Base-by-base conservation (phyloP, 768 basidiomycete genomes). In the Pleurotus ostreatus region DNA sequence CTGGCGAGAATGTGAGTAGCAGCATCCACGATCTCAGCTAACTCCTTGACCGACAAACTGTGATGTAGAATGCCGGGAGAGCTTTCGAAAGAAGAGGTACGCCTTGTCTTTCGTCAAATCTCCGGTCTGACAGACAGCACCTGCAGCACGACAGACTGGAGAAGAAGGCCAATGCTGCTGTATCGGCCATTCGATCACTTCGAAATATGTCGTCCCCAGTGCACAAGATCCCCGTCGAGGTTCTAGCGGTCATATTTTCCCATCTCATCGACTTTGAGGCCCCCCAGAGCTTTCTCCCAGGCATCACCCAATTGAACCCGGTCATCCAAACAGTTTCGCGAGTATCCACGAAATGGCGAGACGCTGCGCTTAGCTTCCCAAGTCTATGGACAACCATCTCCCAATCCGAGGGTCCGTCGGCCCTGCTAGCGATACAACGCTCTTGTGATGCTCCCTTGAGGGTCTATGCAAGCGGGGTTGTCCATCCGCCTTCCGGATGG, bases 181-280 rank as follows among this genome's bases (percentile, higher is more conserved):
- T 53, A 41, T 53, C 51, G 2, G 20, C 51, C 23, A 53, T 53
- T 22, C 37, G 51, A n/a, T 53, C 51, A 12, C 51, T 53, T 2
- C 51, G 51, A 18, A 53, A 53, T 22, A 53, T 53, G 51, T 53
- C 51, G 39, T 53, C 51, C 11, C 51, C 51, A 5, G 16, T 53
- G 15, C 39, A 53, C 41, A 34, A 53, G 41, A 38, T 53, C 15
- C 51, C 51, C 51, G 41, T 53, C 15, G 51, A 53, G 26, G 51
- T 53, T 25, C 51, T 53, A 22, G 51, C 16, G 16, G 13, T 53
- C 39, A 41, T 53, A 16, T 53, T 53, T 39, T 37, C 38, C 11
- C 39, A 40, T 16, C 39, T 53, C n/a, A 41, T 53, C 22, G 39
- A 43, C 13, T 39, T 23, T 18, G 38, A 53, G 23, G 15, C 18